phyloP scores from a whole-genome alignment of 164 flowering plant species.

The Vitis cinerea region DNA sequence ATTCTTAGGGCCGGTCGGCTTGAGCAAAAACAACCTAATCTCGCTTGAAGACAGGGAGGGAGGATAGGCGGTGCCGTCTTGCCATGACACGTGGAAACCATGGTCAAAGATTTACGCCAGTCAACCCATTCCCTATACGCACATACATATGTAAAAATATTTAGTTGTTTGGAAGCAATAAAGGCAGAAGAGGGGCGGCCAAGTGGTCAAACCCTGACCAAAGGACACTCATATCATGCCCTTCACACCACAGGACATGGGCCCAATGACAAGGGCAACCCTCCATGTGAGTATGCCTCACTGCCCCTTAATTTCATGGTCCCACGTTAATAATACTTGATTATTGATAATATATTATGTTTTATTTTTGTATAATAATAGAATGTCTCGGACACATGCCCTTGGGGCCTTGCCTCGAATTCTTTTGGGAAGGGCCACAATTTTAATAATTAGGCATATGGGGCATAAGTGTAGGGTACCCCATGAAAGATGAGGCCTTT shows the following conservation, averaged over 20 bases:
- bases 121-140: neutral
- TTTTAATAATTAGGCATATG: too few species aligned
- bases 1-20: too few species aligned
- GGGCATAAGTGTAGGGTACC: neutral
- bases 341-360: neutral
- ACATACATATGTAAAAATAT: neutral
- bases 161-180: too few species aligned
- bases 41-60: too few species aligned
- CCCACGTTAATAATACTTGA: neutral
- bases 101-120: constrained; percentile 18
- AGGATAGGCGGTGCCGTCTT: neutral
- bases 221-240: neutral
- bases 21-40: too few species aligned
- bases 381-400: constrained; percentile 11
- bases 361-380: too few species aligned
- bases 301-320: neutral
- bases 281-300: constrained; percentile 6
- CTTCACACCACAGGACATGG: neutral
- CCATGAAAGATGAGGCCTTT: neutral
- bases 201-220: constrained; percentile 4
- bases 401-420: too few species aligned
- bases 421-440: too few species aligned
- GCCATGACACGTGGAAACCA: constrained; percentile 9
- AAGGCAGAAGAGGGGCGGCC: neutral
- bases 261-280: constrained; percentile 6